Evolutionary conservation across 1,139 yeast genomes (phyloP).

Genomic region (Saccharomyces pastorianus): DNA sequence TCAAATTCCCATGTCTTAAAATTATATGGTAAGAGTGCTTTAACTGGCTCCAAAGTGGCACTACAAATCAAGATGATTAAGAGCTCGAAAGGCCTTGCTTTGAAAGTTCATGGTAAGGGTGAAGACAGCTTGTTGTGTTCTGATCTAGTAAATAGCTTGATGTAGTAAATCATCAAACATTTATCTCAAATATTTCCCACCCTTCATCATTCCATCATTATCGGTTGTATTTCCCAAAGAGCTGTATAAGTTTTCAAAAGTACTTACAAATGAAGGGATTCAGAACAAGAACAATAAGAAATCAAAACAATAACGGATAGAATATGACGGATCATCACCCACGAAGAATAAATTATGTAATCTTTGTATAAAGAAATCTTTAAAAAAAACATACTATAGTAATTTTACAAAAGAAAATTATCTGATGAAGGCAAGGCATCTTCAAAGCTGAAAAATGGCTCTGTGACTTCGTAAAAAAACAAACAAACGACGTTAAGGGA

Average conservation of each 20-base stretch:
- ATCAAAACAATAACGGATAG: background rate
- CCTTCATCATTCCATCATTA: background rate
- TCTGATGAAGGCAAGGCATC: too few species aligned
- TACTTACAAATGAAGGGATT: background rate
- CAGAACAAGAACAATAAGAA: background rate
- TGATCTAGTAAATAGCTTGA: constrained; percentile 40
- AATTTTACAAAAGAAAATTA: background rate
- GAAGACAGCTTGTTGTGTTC: constrained; percentile 47
- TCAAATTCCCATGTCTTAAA: constrained; percentile 64
- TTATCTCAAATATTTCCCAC: background rate
- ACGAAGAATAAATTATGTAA: background rate
- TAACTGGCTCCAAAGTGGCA: constrained; percentile 61
- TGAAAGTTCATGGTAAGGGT: constrained; percentile 66
- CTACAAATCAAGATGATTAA: constrained; percentile 64
- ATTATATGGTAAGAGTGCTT: constrained; percentile 70
- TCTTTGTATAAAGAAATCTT: constrained; percentile 2
- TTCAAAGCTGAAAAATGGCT: too few species aligned
- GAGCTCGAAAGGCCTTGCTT: constrained; percentile 65
- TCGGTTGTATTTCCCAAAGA: background rate
- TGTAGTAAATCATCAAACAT: constrained; percentile 11
- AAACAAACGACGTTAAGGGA: too few species aligned
- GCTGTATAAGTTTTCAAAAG: too few species aligned
- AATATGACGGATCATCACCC: background rate
- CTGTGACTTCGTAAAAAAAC: too few species aligned
- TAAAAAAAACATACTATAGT: background rate